Evolutionary conservation across 2,329 filamentous ascomycete species (phyloP).

Genomic region (Stagonosporopsis chrysanthemi): DNA sequence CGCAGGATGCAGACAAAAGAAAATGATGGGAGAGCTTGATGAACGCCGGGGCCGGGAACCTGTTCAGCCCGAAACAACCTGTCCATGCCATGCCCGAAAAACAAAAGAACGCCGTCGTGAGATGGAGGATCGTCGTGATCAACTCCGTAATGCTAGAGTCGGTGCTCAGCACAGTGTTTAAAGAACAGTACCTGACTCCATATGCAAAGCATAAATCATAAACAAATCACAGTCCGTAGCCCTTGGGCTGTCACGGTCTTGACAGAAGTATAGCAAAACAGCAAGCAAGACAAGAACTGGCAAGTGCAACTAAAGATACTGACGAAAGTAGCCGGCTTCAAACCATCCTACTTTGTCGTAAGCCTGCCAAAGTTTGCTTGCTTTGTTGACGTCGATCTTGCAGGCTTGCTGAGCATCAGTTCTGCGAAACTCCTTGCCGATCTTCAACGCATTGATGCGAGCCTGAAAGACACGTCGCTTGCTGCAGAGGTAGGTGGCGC

Average conservation of each 20-base stretch:
- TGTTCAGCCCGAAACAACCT: slow-evolving; percentile 21
- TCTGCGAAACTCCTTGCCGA: slow-evolving; percentile 87
- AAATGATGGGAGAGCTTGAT: slow-evolving; percentile 14
- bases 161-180: slow-evolving; percentile 25
- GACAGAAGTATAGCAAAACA: not conserved
- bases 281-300: not conserved
- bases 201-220: slow-evolving; percentile 35
- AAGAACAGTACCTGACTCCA: slow-evolving; percentile 28
- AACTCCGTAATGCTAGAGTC: slow-evolving; percentile 31
- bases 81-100: slow-evolving; percentile 29
- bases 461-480: slow-evolving; percentile 90
- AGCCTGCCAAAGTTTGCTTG: slow-evolving; percentile 88
- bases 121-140: slow-evolving; percentile 5
- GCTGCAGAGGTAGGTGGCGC: slow-evolving; percentile 87
- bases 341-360: slow-evolving; percentile 91
- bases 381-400: slow-evolving; percentile 98
- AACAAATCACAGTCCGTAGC: slow-evolving; percentile 12
- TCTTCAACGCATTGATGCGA: slow-evolving; percentile 70
- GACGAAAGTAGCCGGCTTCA: slow-evolving; percentile 60
- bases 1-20: slow-evolving; percentile 29
- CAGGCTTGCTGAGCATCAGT: slow-evolving; percentile 96
- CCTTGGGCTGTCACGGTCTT: not conserved
- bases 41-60: slow-evolving; percentile 26
- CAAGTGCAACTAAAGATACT: slow-evolving; percentile 47
- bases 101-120: slow-evolving; percentile 40